phyloP scores from a whole-genome alignment of 1,284 basidiomycete genomes.

The Xerocomus amazonicus region DNA sequence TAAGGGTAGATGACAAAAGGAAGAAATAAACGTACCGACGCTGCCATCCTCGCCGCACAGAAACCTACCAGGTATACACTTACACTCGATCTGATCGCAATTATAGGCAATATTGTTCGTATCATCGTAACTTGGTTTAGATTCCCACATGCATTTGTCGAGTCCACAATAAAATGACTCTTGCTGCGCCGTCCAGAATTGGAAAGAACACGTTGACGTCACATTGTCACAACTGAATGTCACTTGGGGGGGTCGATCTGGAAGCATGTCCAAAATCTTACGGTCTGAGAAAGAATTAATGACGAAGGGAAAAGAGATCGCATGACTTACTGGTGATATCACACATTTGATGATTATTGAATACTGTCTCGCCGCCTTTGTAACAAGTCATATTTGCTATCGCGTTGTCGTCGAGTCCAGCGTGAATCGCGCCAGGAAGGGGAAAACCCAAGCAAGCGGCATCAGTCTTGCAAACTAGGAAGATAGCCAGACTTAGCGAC shows the following conservation, averaged over 20 bases:
- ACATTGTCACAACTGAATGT: slow-evolving; percentile 83
- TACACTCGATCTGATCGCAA: slow-evolving; percentile 84
- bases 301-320: neutral
- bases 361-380: slow-evolving; percentile 86
- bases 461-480: slow-evolving; percentile 82
- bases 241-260: slow-evolving; percentile 86
- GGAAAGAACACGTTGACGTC: slow-evolving; percentile 77
- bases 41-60: slow-evolving; percentile 95
- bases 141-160: slow-evolving; percentile 57
- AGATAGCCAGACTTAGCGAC: neutral
- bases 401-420: slow-evolving; percentile 42
- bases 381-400: slow-evolving; percentile 87
- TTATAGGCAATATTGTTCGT: slow-evolving; percentile 72
- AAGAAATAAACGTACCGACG: slow-evolving; percentile 60
- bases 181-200: slow-evolving; percentile 94
- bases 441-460: slow-evolving; percentile 76
- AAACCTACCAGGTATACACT: slow-evolving; percentile 89
- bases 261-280: slow-evolving; percentile 87
- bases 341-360: slow-evolving; percentile 95
- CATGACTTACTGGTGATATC: slow-evolving; percentile 84
- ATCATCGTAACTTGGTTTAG: slow-evolving; percentile 57
- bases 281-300: slow-evolving; percentile 52
- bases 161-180: slow-evolving; percentile 97
- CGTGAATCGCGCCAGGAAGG: slow-evolving; percentile 48
- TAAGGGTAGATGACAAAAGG: neutral